Evolutionary conservation across 2,329 filamentous ascomycete genomes (phyloP).

Genomic region (Diaporthe sp.): DNA sequence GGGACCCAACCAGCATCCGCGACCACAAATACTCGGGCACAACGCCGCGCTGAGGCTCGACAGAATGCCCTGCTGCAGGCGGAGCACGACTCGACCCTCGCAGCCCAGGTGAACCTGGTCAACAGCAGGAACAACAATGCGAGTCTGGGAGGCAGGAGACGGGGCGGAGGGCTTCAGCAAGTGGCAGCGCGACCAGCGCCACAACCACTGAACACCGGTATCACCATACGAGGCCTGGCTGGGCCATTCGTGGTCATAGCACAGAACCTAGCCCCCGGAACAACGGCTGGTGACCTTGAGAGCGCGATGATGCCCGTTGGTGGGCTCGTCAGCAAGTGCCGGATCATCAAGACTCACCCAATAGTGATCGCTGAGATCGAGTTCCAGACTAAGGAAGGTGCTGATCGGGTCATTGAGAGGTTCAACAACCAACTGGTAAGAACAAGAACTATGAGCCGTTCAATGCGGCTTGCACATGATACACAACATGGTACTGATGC

Average conservation of each 20-base stretch:
- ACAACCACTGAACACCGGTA: constrained; percentile 58
- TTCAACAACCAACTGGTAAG: constrained; percentile 85
- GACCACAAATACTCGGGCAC: constrained; percentile 47
- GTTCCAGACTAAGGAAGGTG: constrained; percentile 79
- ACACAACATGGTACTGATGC: neutral
- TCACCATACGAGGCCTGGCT: constrained; percentile 81
- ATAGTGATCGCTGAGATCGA: constrained; percentile 84
- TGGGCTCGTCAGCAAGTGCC: constrained; percentile 77
- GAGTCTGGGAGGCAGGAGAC: constrained; percentile 43
- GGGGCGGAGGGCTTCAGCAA: constrained; percentile 37
- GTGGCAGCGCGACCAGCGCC: constrained; percentile 51
- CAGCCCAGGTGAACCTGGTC: constrained; percentile 53
- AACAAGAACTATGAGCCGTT: constrained; percentile 32
- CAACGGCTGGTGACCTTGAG: constrained; percentile 86
- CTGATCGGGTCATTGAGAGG: constrained; percentile 79
- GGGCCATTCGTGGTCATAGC: constrained; percentile 81
- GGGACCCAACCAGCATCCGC: constrained; percentile 49
- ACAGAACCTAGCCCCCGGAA: constrained; percentile 86
- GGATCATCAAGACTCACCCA: constrained; percentile 75
- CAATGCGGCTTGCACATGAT: neutral
- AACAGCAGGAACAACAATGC: constrained; percentile 43
- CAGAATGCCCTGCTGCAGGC: constrained; percentile 56
- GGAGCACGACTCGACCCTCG: constrained; percentile 52
- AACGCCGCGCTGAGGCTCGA: constrained; percentile 51
- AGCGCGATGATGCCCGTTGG: constrained; percentile 84